Percentiles rank a stretch among this genome's conserved stretches.
These are phyloP conservation scores for Nicotiana attenuata DNA, from an alignment of 257 asterid species.

Conservation along the genomic window DNA sequence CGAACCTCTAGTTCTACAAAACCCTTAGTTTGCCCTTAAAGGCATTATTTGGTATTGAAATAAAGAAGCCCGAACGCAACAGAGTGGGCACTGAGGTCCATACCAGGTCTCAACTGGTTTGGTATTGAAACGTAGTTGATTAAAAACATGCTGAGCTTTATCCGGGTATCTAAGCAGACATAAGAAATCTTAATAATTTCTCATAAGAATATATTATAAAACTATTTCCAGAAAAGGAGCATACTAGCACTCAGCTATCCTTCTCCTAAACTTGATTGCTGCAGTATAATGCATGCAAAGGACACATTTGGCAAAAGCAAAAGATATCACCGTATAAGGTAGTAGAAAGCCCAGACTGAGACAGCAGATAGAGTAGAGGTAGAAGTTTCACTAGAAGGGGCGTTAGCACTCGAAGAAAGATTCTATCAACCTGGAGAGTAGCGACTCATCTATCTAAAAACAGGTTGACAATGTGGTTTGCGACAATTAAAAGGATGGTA, in stretches of 20 bases:
- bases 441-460: neutral
- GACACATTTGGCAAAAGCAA: neutral
- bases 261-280: neutral
- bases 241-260: neutral
- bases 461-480: neutral
- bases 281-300: neutral
- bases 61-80: neutral
- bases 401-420: neutral
- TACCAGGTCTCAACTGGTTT: neutral
- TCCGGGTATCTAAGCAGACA: neutral
- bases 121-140: neutral
- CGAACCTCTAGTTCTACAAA: neutral
- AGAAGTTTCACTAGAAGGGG: neutral
- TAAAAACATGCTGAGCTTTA: neutral
- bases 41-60: neutral
- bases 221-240: neutral
- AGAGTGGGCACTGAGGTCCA: neutral
- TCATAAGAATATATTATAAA: neutral
- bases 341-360: neutral
- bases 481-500: neutral
- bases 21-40: neutral
- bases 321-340: neutral
- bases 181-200: neutral
- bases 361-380: neutral
- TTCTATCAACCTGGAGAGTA: neutral